These are phyloP conservation scores for Pseudozyma sp. DNA, from an alignment of 1,284 basidiomycete species.

Conservation along the genomic window DNA sequence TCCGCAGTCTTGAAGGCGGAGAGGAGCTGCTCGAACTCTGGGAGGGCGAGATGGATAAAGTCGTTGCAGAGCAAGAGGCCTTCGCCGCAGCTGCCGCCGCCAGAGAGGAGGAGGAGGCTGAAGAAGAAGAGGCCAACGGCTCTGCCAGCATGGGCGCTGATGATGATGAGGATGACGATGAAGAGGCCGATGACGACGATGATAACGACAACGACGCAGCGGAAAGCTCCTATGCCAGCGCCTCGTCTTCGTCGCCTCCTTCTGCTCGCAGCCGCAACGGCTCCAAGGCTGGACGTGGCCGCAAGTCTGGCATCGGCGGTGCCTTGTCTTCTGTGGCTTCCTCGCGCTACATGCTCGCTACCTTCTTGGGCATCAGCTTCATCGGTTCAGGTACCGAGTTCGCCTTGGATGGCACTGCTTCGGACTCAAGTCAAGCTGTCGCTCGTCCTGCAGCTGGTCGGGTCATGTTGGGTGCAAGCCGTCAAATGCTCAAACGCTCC, in stretches of 20 bases:
- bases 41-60: constrained; percentile 61
- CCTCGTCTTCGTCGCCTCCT: constrained; percentile 37
- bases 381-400: constrained; percentile 56
- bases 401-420: constrained; percentile 27
- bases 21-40: constrained; percentile 66
- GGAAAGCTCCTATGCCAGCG: constrained; percentile 35
- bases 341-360: constrained; percentile 64
- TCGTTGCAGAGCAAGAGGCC: constrained; percentile 47
- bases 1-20: constrained; percentile 63
- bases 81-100: constrained; percentile 38
- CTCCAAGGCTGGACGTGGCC: constrained; percentile 20
- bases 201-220: constrained; percentile 51
- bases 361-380: constrained; percentile 62
- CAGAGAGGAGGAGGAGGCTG: constrained; percentile 52
- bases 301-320: constrained; percentile 23
- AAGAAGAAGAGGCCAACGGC: no score
- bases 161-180: constrained; percentile 38
- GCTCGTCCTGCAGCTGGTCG: constrained; percentile 37
- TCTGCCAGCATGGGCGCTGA: constrained; percentile 7
- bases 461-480: constrained; percentile 57
- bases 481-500: constrained; percentile 64
- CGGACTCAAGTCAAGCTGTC: constrained; percentile 22
- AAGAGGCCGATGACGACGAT: constrained; percentile 58
- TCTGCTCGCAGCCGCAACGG: constrained; percentile 32
- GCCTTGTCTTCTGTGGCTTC: constrained; percentile 33